phyloP scores from a whole-genome alignment of 129 eudicot species.

The Kitagawia praeruptora region DNA sequence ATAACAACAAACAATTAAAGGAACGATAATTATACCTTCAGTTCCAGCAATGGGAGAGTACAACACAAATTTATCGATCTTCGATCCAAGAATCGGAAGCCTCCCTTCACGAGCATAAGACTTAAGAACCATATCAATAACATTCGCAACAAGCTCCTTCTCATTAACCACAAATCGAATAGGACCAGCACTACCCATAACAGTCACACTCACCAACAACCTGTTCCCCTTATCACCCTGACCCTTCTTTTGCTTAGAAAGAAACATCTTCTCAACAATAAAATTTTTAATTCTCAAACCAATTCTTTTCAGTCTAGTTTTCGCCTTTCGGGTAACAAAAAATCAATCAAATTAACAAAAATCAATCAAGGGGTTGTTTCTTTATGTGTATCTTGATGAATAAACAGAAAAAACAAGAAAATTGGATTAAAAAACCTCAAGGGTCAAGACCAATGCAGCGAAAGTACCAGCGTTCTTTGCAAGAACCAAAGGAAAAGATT shows the following conservation, averaged over 20 bases:
- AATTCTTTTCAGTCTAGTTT: background rate
- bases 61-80: constrained; percentile 51
- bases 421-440: constrained; percentile 13
- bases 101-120: constrained; percentile 83
- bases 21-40: constrained; percentile 41
- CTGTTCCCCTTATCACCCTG: constrained; percentile 41
- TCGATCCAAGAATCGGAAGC: constrained; percentile 68
- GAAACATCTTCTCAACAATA: constrained; percentile 39
- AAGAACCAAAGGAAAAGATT: constrained; percentile 57
- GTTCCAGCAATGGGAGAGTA: constrained; percentile 56
- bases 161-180: constrained; percentile 76
- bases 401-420: background rate
- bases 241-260: constrained; percentile 56
- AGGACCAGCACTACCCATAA: constrained; percentile 81
- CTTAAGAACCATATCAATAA: constrained; percentile 61
- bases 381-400: background rate
- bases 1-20: background rate
- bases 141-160: constrained; percentile 51
- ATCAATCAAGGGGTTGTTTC: background rate
- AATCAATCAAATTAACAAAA: background rate
- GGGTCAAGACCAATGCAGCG: constrained; percentile 98
- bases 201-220: constrained; percentile 55
- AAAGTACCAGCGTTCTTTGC: constrained; percentile 92
- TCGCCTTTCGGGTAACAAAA: background rate
- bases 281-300: too few species aligned